phyloP scores from a whole-genome alignment of 2,329 filamentous ascomycete genomes.

The Fusarium annulatum region DNA sequence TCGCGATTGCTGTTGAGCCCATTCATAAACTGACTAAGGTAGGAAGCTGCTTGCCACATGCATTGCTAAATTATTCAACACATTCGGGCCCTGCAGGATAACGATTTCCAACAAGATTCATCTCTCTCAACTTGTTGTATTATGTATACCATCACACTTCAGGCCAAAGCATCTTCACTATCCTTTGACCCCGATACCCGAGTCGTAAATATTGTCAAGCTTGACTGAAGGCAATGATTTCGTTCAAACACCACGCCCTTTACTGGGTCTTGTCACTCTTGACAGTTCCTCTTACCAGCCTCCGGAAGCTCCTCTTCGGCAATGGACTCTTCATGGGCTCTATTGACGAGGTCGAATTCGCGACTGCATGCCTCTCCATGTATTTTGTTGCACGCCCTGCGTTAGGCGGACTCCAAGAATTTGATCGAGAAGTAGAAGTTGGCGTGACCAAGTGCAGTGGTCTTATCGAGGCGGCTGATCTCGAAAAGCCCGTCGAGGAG shows the following conservation, averaged over 20 bases:
- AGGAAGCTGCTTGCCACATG: constrained; percentile 10
- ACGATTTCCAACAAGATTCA: not conserved
- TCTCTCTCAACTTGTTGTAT: not conserved
- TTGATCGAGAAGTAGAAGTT: not conserved
- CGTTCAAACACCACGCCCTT: constrained; percentile 24
- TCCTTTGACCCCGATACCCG: not conserved
- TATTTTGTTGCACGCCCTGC: not conserved
- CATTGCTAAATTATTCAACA: not conserved
- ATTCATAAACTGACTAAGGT: not conserved
- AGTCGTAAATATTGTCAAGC: not conserved
- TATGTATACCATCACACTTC: not conserved
- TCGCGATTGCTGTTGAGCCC: constrained; percentile 4
- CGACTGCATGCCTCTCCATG: constrained; percentile 10
- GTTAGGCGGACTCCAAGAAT: not conserved
- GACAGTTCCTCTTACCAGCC: constrained; percentile 2
- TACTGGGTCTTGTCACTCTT: constrained; percentile 33
- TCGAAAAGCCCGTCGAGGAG: not conserved
- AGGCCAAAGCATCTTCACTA: not conserved
- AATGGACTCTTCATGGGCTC: not conserved
- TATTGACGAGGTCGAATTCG: not conserved
- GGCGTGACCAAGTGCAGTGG: not conserved
- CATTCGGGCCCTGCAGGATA: not conserved
- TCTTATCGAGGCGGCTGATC: not conserved
- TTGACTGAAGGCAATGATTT: constrained; percentile 26
- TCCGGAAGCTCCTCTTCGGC: constrained; percentile 4